Percentiles rank a stretch among this genome's conserved stretches.
Evolutionary conservation across 495 filamentous ascomycete species (phyloP).

Genomic region (Daldinia childiae): DNA sequence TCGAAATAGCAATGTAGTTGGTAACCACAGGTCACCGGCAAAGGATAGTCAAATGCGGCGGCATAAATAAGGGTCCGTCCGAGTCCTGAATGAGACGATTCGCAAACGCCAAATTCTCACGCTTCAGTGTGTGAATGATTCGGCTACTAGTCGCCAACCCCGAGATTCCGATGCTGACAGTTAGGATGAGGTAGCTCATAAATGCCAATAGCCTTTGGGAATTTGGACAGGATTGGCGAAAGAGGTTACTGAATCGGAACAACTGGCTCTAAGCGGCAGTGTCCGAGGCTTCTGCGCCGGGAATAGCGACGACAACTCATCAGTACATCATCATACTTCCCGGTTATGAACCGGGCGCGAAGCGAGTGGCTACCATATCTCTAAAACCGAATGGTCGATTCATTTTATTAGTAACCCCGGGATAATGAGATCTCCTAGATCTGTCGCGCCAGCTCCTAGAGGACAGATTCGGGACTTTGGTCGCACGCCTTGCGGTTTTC

Average conservation of each 20-base stretch:
- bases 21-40: not conserved
- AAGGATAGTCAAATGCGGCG: not conserved
- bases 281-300: not conserved
- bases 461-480: not conserved
- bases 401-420: not conserved
- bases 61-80: not conserved
- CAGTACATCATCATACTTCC: not conserved
- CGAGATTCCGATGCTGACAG: constrained; percentile 4
- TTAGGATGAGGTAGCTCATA: not conserved
- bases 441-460: not conserved
- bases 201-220: not conserved
- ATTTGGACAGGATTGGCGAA: not conserved
- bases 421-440: not conserved
- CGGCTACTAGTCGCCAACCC: not conserved
- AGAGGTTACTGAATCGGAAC: not conserved
- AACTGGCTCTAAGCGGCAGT: not conserved
- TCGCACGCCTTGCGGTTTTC: not conserved
- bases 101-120: not conserved
- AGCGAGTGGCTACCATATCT: not conserved
- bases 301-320: not conserved
- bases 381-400: not conserved
- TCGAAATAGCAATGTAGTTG: constrained; percentile 8
- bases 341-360: not conserved
- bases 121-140: not conserved
- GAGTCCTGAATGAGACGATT: not conserved